Evolutionary conservation across 139 green algal species (phyloP), one percentile per base, ranked within the genome.

Genomic region (Coelastrella sp.): DNA sequence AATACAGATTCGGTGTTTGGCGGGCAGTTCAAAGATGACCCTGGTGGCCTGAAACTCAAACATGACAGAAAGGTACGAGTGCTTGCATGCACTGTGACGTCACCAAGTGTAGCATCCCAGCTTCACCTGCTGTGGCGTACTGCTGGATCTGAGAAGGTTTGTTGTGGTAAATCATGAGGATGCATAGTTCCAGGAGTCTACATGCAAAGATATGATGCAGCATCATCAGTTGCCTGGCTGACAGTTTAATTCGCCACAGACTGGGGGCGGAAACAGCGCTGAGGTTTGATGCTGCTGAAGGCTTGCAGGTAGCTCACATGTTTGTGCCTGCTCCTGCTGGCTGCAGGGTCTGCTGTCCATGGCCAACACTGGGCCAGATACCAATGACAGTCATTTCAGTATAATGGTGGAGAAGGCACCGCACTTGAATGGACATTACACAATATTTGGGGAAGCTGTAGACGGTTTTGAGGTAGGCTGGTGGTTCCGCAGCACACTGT

Each of bases 381-480:
- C 95, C 57, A 97, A 97, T 89, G 96, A 92, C 19, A 92, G 83
- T 23, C 95, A 96, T 83, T 98, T 98, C 76, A 95, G 90, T 56
- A 98, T 98, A 84, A 94, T 97, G 90, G 94, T 98, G 92, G 93
- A 88, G 4, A 92, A 95, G 0, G 94, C 96, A 5, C 95, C 92
- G 20, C 96, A 97, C 80, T 82, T 98, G 84, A 91, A 95, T 89
- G 94, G 93, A 23, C 61, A 95, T 57, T 98, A 98, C 90, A 96
- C 94, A 73, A 95, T 98, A 8, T 98, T 97, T 80, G 96, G 95
- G 16, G 91, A 94, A 79, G 91, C 90, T 54, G 90, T 92, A 56
- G 85, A 92, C 59, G 91, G 92, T 6, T 89, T 93, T 19, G 61
- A 93, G 83, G 92, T 93, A 61, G 20, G 79, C 3, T 17, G 20